These are phyloP conservation scores for Ogataea wickerhamii DNA, from an alignment of 805 yeast species.

Conservation along the genomic window DNA sequence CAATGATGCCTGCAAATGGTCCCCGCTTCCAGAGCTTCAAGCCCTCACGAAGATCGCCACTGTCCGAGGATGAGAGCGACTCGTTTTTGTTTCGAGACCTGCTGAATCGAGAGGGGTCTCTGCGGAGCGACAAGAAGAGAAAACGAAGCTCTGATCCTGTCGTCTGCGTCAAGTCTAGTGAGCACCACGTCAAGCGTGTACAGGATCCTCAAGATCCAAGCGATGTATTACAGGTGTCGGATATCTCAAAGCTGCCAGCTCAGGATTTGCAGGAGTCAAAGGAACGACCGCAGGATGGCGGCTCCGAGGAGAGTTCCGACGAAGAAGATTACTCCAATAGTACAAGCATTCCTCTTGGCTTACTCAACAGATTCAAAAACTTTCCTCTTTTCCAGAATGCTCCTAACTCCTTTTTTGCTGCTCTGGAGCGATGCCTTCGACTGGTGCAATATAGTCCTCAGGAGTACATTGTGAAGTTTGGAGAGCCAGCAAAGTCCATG, in stretches of 20 bases:
- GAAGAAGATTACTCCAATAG: constrained; percentile 22
- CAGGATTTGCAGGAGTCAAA: not conserved
- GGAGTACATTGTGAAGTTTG: constrained; percentile 63
- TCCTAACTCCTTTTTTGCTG: constrained; percentile 59
- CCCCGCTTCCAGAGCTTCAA: constrained; percentile 13
- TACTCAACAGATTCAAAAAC: constrained; percentile 50
- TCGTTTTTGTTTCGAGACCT: constrained; percentile 1
- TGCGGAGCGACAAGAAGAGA: constrained; percentile 1
- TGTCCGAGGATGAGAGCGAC: constrained; percentile 27
- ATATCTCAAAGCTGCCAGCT: not conserved
- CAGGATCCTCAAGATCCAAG: not conserved
- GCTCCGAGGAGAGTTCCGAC: constrained; percentile 23
- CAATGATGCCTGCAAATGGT: not conserved
- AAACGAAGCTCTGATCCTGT: not conserved
- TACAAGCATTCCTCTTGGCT: constrained; percentile 45
- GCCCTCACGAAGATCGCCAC: constrained; percentile 29
- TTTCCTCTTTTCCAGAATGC: constrained; percentile 67
- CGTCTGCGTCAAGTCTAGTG: not conserved
- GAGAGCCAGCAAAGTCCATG: constrained; percentile 73
- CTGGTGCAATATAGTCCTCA: constrained; percentile 64
- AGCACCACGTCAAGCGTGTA: not conserved
- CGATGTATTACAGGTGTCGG: not conserved
- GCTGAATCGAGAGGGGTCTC: constrained; percentile 2
- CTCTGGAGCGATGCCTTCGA: constrained; percentile 53
- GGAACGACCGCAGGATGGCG: not conserved